Evolutionary conservation across 2,329 filamentous ascomycete genomes (phyloP).

Genomic region (Didymella pinodella): DNA sequence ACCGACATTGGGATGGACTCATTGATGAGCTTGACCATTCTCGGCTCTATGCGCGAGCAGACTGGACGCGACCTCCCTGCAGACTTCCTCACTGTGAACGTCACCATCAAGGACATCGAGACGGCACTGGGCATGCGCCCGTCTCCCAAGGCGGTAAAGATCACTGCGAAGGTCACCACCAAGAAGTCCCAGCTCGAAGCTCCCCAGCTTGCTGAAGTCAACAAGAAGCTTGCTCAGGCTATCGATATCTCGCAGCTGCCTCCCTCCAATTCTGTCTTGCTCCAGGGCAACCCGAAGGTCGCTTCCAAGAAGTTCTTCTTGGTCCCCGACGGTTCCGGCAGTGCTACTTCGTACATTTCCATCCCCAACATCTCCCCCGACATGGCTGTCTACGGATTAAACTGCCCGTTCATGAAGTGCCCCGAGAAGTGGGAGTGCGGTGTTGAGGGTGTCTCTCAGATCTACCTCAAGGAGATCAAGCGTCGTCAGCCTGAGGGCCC

Average conservation of each 20-base stretch:
- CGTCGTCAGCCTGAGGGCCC: conserved; percentile 72
- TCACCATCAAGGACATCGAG: conserved; percentile 71
- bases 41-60: conserved; percentile 60
- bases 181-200: conserved; percentile 50
- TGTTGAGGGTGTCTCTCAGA: conserved; percentile 69
- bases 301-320: conserved; percentile 65
- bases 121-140: conserved; percentile 66
- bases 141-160: conserved; percentile 50
- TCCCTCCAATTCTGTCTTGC: conserved; percentile 63
- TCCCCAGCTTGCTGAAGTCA: conserved; percentile 58
- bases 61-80: conserved; percentile 60
- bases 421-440: conserved; percentile 71
- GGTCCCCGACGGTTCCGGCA: conserved; percentile 62
- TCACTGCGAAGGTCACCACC: conserved; percentile 31
- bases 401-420: conserved; percentile 75
- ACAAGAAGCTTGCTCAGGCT: conserved; percentile 53
- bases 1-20: conserved; percentile 65
- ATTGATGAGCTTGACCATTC: conserved; percentile 61
- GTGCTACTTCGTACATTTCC: conserved; percentile 72
- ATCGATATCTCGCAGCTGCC: conserved; percentile 56
- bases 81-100: conserved; percentile 67
- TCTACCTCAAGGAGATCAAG: conserved; percentile 74
- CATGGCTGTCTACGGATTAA: conserved; percentile 63
- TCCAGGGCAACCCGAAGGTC: conserved; percentile 64
- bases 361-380: conserved; percentile 63